Percentiles rank a stretch among this genome's conserved stretches.
Conservation (phyloP, 176 grass and related monocot species). For the Zoysia pacifica region DNA sequence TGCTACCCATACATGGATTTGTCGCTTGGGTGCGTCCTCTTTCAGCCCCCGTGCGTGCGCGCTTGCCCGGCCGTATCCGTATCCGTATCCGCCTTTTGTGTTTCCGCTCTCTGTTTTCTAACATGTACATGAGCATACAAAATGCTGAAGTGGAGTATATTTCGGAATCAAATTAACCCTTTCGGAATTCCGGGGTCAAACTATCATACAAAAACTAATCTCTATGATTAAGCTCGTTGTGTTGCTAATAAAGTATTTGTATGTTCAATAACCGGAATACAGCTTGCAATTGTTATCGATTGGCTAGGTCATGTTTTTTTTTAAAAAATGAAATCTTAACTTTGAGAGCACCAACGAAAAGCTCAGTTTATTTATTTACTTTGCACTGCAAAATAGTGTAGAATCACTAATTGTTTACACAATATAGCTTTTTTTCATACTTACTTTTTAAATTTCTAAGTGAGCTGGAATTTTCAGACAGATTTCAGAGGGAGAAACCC, state of each 20-base stretch:
- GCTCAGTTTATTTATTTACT: too few species aligned
- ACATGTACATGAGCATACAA: neutral
- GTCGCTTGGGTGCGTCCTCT: conserved; percentile 50
- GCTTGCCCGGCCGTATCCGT: conserved; percentile 6
- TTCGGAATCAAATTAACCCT: too few species aligned
- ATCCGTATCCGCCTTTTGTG: neutral
- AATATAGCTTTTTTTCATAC: too few species aligned
- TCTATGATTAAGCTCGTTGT: neutral
- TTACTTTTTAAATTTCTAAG: too few species aligned
- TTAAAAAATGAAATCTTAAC: too few species aligned
- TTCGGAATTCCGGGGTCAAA: conserved; percentile 11
- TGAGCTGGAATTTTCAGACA: too few species aligned
- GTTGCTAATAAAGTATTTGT: neutral
- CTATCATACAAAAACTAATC: neutral
- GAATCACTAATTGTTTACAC: too few species aligned
- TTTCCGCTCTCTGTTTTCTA: neutral
- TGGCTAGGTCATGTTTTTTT: too few species aligned
- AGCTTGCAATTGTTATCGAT: neutral
- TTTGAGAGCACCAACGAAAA: too few species aligned
- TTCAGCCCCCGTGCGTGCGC: conserved; percentile 15
- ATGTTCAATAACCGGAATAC: neutral
- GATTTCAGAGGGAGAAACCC: too few species aligned
- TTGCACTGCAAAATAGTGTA: too few species aligned
- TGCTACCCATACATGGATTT: conserved; percentile 42
- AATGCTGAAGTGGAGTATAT: neutral